These are phyloP conservation scores for Eucalyptus urophylla DNA, from an alignment of 345 rosid species.

Conservation along the genomic window DNA sequence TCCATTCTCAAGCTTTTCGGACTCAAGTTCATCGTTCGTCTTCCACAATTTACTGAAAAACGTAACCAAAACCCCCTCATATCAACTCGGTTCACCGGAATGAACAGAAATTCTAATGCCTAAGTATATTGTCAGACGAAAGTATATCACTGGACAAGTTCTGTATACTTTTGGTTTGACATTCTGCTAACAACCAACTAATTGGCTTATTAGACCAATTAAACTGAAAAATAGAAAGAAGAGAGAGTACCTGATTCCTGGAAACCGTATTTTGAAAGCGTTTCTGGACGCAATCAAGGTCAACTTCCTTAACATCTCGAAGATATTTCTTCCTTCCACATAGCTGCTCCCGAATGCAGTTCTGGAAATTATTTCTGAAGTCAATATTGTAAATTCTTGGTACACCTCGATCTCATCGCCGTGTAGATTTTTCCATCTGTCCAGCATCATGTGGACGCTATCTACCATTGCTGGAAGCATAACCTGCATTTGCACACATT, in stretches of 20 bases:
- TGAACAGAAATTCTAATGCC: neutral
- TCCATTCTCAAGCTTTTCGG: neutral
- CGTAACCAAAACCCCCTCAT: neutral
- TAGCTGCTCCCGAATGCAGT: conserved; percentile 43
- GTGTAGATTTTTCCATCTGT: conserved; percentile 20
- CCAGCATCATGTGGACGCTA: conserved; percentile 25
- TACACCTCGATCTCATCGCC: conserved; percentile 23
- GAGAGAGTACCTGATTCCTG: conserved; percentile 8
- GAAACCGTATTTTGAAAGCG: neutral
- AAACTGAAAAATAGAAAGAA: neutral
- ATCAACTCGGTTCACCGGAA: neutral
- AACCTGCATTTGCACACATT: neutral
- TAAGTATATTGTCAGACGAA: neutral
- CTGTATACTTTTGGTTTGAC: neutral
- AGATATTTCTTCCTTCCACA: conserved; percentile 22
- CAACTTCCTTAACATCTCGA: conserved; percentile 14
- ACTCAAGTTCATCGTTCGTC: conserved; percentile 6
- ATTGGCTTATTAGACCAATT: neutral
- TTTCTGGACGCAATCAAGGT: neutral
- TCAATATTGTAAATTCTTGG: conserved; percentile 22
- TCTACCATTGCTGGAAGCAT: conserved; percentile 20
- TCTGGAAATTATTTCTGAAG: conserved; percentile 34
- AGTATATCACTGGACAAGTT: no score
- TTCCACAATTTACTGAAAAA: conserved; percentile 4
- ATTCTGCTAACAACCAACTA: neutral